phyloP scores from a whole-genome alignment of 768 basidiomycete genomes.

The Glaciozyma martinii region DNA sequence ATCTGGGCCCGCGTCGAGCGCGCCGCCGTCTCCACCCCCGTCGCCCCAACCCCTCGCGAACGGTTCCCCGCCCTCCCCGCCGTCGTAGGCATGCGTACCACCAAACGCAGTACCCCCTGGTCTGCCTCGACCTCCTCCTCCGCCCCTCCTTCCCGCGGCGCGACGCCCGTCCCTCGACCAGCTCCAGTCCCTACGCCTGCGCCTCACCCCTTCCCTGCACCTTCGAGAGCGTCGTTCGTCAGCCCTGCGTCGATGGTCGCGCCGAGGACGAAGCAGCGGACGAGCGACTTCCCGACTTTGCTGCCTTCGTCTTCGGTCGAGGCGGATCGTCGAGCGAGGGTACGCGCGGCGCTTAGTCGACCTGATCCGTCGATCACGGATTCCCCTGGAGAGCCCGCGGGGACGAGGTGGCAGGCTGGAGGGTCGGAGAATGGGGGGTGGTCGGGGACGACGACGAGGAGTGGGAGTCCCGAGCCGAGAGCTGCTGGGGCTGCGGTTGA shows the following conservation, averaged over 20 bases:
- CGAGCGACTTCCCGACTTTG: conserved; percentile 7
- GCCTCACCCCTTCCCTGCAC: neutral
- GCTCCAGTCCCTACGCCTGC: neutral
- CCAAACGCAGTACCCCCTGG: conserved; percentile 12
- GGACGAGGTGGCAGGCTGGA: neutral
- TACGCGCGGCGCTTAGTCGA: conserved; percentile 11
- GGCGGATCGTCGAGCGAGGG: conserved; percentile 10
- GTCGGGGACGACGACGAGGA: neutral
- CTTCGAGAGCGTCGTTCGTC: neutral
- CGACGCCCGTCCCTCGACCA: neutral
- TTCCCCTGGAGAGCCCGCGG: neutral
- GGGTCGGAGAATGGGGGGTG: neutral
- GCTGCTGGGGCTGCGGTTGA: neutral
- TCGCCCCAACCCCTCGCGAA: conserved; percentile 12
- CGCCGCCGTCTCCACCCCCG: conserved; percentile 19
- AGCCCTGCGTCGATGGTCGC: neutral
- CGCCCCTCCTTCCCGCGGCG: neutral
- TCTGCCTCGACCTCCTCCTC: neutral
- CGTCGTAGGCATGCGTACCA: conserved; percentile 6
- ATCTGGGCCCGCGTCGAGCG: conserved; percentile 28
- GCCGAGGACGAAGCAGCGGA: neutral
- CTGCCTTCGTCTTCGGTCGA: neutral
- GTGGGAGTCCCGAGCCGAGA: neutral
- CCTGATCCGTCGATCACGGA: conserved; percentile 15
- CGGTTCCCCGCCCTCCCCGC: conserved; percentile 25